Conservation (phyloP, 371 early-diverging fungal genomes). For the Catenaria anguillulae region DNA sequence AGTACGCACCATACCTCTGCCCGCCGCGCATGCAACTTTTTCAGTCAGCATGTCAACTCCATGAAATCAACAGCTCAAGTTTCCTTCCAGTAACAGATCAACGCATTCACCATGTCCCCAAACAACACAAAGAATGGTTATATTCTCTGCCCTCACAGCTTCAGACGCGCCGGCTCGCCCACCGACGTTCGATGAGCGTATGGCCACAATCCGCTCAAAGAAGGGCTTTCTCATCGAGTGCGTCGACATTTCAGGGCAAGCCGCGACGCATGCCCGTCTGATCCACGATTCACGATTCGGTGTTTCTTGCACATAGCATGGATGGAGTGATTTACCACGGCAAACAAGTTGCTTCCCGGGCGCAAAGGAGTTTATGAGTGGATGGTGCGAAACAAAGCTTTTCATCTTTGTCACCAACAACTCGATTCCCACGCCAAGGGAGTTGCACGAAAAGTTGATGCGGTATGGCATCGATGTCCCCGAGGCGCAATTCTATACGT, state of each 20-base stretch:
- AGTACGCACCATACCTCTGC: no score
- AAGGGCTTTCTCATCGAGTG: conserved; percentile 1
- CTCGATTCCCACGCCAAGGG: conserved; percentile 48
- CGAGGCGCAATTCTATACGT: conserved; percentile 46
- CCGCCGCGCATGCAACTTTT: no score
- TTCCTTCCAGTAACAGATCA: no score
- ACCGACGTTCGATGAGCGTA: no score
- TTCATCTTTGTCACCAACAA: conserved; percentile 55
- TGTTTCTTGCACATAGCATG: not conserved
- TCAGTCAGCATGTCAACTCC: no score
- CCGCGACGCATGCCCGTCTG: no score
- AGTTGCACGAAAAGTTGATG: conserved; percentile 39
- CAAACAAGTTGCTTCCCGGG: conserved; percentile 28
- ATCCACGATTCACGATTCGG: no score
- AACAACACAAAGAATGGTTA: no score
- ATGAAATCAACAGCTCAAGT: no score
- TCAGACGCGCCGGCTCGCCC: no score
- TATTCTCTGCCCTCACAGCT: no score
- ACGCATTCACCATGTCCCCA: no score
- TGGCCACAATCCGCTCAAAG: not conserved
- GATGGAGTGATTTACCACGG: conserved; percentile 21
- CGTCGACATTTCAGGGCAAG: not conserved
- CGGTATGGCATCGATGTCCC: conserved; percentile 44
- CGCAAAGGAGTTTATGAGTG: conserved; percentile 48
- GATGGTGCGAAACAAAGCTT: conserved; percentile 39